Base-by-base conservation (phyloP, 129 eudicot species). In the Lactuca sativa region DNA sequence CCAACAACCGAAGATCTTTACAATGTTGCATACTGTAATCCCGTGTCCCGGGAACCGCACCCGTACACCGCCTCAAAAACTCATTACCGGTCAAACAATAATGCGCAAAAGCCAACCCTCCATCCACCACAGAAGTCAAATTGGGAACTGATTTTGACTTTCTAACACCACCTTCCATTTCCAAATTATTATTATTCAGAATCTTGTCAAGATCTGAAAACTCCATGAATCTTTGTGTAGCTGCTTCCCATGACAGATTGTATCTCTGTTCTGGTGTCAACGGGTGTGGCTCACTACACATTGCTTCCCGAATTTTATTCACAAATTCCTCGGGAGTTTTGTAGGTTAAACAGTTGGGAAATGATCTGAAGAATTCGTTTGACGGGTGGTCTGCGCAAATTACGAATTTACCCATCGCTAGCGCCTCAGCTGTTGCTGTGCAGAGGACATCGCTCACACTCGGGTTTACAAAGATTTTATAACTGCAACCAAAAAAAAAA, bases 351-450 rank as follows among this genome's bases (percentile, higher is more conserved):
- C 99, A 93, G 69, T 93, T 93, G 4, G 99, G 97, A 71, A 87
- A 93, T 59, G 90, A 84, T 81, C 82, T 65, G 79, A 93, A 93
- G 85, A 93, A 93, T 30, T 93, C 97, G 16, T 93, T 93, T 2
- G 99, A 93, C 5, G 99, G 97, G 80, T 93, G 99, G 52, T 93
- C 89, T 2, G 99, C 97, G 63, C 97, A 90, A 38, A 93, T 92
- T 4, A 93, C 99, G 62, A 93, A 90, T 75, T 93, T 93, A 9
- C 99, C 99, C 99, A 93, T 93, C 34, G 97, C 99, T 8, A 93
- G 91, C 1, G 99, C 99, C 76, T 93, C 99, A 0, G 99, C 99
- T 54, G 99, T 93, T 15, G 99, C 99, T 1, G 99, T 93, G 84
- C 99, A 93, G 53, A 93, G 93, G 12, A 93, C 99, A 54, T 93